Evolutionary conservation across 805 yeast species (phyloP).

Genomic region (Grigorovia jiainica): DNA sequence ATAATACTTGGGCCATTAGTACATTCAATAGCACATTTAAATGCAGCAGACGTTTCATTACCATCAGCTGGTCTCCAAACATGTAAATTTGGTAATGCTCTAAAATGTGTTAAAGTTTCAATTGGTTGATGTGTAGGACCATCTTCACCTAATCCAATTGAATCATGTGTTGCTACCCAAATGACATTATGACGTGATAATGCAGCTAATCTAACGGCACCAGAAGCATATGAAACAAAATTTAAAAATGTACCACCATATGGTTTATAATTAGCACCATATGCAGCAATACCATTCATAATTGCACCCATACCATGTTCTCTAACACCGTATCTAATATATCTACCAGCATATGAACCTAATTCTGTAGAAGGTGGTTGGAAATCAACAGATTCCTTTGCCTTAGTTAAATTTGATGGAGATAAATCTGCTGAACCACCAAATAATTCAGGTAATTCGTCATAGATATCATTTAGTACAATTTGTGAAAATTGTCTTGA

Average conservation of each 20-base stretch:
- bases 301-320: slow-evolving; percentile 99
- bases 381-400: slow-evolving; percentile 79
- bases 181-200: slow-evolving; percentile 73
- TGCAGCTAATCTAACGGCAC: slow-evolving; percentile 80
- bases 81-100: slow-evolving; percentile 73
- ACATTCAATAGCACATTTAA: slow-evolving; percentile 52
- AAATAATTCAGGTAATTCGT: slow-evolving; percentile 72
- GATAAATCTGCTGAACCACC: slow-evolving; percentile 99
- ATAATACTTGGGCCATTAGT: slow-evolving; percentile 61
- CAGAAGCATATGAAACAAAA: slow-evolving; percentile 78
- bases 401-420: slow-evolving; percentile 90
- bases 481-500: slow-evolving; percentile 89
- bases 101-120: slow-evolving; percentile 77
- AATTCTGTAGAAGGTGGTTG: slow-evolving; percentile 73
- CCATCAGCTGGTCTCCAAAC: slow-evolving; percentile 95
- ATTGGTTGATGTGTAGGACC: slow-evolving; percentile 94
- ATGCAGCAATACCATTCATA: slow-evolving; percentile 94
- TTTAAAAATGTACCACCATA: slow-evolving; percentile 98
- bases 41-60: slow-evolving; percentile 81
- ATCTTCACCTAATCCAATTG: slow-evolving; percentile 86
- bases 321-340: slow-evolving; percentile 95
- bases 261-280: slow-evolving; percentile 72
- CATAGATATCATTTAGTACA: slow-evolving; percentile 53
- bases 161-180: slow-evolving; percentile 88
- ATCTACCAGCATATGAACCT: slow-evolving; percentile 86